Percentiles rank a stretch among this genome's conserved stretches.
Evolutionary conservation across 73 alveolate species (phyloP).

Genomic region (Tetrahymena borealis): DNA sequence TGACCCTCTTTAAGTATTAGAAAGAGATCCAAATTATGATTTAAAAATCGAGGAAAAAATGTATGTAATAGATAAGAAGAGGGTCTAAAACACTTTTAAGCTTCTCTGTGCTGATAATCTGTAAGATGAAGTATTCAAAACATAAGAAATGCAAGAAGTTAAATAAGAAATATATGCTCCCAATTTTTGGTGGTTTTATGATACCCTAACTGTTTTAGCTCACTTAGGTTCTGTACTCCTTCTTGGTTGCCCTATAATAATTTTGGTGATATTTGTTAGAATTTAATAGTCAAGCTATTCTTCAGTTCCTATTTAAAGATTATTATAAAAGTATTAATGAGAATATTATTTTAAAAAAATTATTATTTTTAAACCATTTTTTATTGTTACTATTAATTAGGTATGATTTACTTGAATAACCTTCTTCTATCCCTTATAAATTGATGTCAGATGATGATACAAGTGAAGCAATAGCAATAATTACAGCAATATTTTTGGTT

Average conservation of each 20-base stretch:
- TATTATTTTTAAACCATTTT: slow-evolving; percentile 1
- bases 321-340: background rate
- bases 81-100: background rate
- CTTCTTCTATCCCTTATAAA: slow-evolving; percentile 19
- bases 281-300: background rate
- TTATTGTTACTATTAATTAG: background rate
- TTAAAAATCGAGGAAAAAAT: background rate
- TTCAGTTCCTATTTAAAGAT: background rate
- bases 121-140: background rate
- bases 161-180: background rate
- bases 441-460: slow-evolving; percentile 17
- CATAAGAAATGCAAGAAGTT: background rate
- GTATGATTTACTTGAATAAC: background rate
- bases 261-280: background rate
- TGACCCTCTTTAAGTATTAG: slow-evolving; percentile 21
- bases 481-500: slow-evolving; percentile 20
- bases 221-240: background rate
- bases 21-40: slow-evolving; percentile 26
- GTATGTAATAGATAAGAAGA: background rate
- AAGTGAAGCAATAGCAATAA: background rate
- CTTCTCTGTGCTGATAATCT: background rate
- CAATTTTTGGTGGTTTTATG: background rate
- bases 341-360: slow-evolving; percentile 7
- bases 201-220: background rate
- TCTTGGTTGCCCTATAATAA: background rate